phyloP scores from a whole-genome alignment of 306 rosid species.

The Crataegus laevigata region DNA sequence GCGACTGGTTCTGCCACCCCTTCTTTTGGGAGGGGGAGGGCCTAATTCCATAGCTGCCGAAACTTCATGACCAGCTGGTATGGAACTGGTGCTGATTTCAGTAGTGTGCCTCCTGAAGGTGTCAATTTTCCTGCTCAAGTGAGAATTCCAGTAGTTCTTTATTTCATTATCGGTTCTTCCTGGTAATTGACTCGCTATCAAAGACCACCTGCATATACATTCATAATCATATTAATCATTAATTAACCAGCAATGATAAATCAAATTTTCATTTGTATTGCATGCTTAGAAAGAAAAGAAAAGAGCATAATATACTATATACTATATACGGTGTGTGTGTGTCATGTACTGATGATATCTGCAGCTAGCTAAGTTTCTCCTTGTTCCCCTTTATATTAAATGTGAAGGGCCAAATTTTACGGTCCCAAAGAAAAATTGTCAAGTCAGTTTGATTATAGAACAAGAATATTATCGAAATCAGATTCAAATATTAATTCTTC shows the following conservation, averaged over 20 bases:
- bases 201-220: constrained; percentile 58
- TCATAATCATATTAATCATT: not conserved
- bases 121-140: constrained; percentile 54
- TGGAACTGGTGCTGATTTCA: not conserved
- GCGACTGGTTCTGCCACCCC: constrained; percentile 45
- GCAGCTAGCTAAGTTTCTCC: not conserved
- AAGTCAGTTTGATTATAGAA: not conserved
- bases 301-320: too few relatives aligned
- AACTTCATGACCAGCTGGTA: not conserved
- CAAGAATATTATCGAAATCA: too few relatives aligned
- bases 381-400: not conserved
- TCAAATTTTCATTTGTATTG: not conserved
- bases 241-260: not conserved
- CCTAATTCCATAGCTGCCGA: constrained; percentile 9
- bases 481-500: too few relatives aligned
- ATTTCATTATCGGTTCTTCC: constrained; percentile 97
- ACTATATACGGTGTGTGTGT: too few relatives aligned
- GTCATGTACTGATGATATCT: too few relatives aligned
- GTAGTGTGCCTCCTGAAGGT: constrained; percentile 23
- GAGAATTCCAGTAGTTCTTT: constrained; percentile 89
- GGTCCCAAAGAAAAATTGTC: not conserved
- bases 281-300: too few relatives aligned
- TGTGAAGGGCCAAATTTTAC: not conserved
- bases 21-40: constrained; percentile 34
- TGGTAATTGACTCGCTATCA: constrained; percentile 68